Conservation (phyloP, 495 filamentous ascomycete species). For the Hypoxylon intermedium region DNA sequence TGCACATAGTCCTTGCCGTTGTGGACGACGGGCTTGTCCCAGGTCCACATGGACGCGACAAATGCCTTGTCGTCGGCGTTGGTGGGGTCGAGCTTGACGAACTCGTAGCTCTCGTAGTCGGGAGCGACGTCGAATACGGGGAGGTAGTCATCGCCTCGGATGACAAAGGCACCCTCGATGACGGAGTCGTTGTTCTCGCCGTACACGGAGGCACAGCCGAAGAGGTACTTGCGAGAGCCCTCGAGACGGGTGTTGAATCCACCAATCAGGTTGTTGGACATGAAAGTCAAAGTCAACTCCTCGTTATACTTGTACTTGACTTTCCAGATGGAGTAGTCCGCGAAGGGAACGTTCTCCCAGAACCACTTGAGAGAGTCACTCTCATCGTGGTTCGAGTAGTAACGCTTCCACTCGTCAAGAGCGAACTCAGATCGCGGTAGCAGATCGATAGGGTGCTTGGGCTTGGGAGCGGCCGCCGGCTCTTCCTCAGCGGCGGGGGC, state of each 20-base stretch:
- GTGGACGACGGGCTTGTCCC: slow-evolving; percentile 77
- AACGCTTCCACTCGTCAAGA: slow-evolving; percentile 97
- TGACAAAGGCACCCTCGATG: slow-evolving; percentile 88
- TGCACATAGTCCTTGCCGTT: slow-evolving; percentile 78
- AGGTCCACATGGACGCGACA: slow-evolving; percentile 86
- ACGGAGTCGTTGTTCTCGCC: slow-evolving; percentile 85
- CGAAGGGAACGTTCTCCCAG: slow-evolving; percentile 91
- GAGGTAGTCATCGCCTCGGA: slow-evolving; percentile 85
- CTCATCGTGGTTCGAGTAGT: slow-evolving; percentile 97
- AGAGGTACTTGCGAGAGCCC: slow-evolving; percentile 97
- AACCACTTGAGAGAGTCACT: slow-evolving; percentile 93
- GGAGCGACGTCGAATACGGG: slow-evolving; percentile 96
- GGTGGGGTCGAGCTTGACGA: slow-evolving; percentile 89
- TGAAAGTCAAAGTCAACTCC: slow-evolving; percentile 96
- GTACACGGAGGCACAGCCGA: slow-evolving; percentile 89
- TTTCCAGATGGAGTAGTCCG: slow-evolving; percentile 94
- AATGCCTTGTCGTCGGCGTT: slow-evolving; percentile 83
- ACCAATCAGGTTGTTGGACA: slow-evolving; percentile 96
- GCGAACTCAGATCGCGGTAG: slow-evolving; percentile 79
- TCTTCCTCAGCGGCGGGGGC: slow-evolving; percentile 72
- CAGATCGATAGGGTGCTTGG: slow-evolving; percentile 94
- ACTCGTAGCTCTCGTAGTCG: slow-evolving; percentile 95
- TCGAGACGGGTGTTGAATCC: slow-evolving; percentile 98
- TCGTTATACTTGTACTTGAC: slow-evolving; percentile 97
- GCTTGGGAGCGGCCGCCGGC: slow-evolving; percentile 76